Evolutionary conservation across 805 yeast species (phyloP).

Genomic region (Citeromyces matritensis): DNA sequence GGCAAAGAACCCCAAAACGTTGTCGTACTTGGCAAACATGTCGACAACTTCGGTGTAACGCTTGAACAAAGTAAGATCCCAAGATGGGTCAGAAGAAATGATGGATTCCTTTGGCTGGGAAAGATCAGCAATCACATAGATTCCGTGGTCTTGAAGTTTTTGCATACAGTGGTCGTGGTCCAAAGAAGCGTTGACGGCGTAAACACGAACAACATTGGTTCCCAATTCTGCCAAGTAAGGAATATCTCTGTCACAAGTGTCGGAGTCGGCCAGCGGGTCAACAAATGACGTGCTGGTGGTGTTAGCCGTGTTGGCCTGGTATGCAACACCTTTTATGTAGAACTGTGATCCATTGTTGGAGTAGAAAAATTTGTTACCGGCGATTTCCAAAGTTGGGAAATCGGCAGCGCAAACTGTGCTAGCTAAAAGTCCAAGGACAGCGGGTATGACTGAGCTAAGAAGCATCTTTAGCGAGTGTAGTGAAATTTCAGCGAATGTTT

Average conservation of each 20-base stretch:
- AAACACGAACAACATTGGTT: conserved; percentile 74
- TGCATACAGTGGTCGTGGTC: conserved; percentile 72
- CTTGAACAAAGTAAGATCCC: conserved; percentile 58
- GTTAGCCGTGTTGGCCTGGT: conserved; percentile 55
- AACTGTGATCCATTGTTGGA: conserved; percentile 65
- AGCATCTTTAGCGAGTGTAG: neutral
- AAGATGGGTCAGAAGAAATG: conserved; percentile 59
- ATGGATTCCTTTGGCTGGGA: conserved; percentile 76
- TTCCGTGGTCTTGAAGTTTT: conserved; percentile 67
- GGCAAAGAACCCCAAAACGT: conserved; percentile 88
- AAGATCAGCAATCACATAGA: conserved; percentile 82
- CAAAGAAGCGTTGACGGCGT: conserved; percentile 60
- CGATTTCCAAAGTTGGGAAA: conserved; percentile 38
- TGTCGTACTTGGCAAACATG: conserved; percentile 58
- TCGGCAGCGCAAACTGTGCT: neutral
- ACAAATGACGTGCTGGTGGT: conserved; percentile 18
- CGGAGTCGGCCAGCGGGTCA: conserved; percentile 69
- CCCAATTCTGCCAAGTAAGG: conserved; percentile 56
- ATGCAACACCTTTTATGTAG: conserved; percentile 78
- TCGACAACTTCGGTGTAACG: conserved; percentile 81
- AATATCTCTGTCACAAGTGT: conserved; percentile 66
- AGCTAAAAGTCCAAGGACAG: conserved; percentile 1
- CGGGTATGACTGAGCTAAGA: neutral
- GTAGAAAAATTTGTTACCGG: conserved; percentile 68
- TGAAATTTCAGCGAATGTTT: too few relatives aligned